Percentiles rank a stretch among this genome's conserved stretches.
These are phyloP conservation scores for Solanum sejunctum DNA, from an alignment of 257 asterid genomes.

Conservation along the genomic window DNA sequence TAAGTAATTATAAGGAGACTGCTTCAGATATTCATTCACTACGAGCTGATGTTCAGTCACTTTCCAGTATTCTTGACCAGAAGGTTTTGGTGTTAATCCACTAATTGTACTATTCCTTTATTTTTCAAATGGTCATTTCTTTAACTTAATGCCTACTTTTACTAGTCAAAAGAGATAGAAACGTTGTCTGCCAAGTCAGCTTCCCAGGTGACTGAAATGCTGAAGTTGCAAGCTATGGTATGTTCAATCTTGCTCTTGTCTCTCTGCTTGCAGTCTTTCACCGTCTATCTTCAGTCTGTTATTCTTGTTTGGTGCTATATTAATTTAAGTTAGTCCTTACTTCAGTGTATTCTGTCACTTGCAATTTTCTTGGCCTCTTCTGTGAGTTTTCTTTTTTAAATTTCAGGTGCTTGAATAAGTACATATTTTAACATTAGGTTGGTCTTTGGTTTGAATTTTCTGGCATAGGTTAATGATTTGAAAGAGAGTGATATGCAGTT, in stretches of 20 bases:
- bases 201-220: conserved; percentile 58
- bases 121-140: not conserved
- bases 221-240: conserved; percentile 66
- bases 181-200: conserved; percentile 45
- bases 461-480: conserved; percentile 63
- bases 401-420: not conserved
- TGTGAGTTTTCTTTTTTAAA: not conserved
- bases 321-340: not conserved
- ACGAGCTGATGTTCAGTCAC: conserved; percentile 67
- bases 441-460: conserved; percentile 5
- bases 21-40: conserved; percentile 68
- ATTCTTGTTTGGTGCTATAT: not conserved
- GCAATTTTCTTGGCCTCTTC: not conserved
- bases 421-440: not conserved
- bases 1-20: conserved; percentile 65
- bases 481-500: conserved; percentile 47
- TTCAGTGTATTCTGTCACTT: not conserved
- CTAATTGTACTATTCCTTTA: not conserved
- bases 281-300: not conserved
- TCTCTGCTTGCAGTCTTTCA: not conserved
- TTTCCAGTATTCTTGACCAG: conserved; percentile 39
- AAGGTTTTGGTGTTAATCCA: conserved; percentile 36
- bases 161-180: conserved; percentile 66
- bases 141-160: not conserved
- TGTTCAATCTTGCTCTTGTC: conserved; percentile 5